These are phyloP conservation scores for Inga leiocalycina DNA, from an alignment of 306 rosid species.

Conservation along the genomic window DNA sequence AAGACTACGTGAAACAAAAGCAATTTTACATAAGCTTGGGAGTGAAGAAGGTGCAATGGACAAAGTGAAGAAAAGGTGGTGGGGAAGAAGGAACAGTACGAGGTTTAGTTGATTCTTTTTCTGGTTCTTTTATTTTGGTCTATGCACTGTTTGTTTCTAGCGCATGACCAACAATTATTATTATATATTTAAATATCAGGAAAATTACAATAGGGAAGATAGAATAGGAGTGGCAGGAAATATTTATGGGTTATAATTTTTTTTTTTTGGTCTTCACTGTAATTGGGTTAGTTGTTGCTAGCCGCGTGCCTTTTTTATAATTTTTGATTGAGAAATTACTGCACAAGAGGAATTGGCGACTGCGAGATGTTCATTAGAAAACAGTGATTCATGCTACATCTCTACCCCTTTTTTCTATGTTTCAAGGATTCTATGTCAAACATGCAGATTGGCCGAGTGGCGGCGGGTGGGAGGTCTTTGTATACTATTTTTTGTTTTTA, in stretches of 20 bases:
- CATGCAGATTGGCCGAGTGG: not conserved
- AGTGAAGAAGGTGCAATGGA: constrained; percentile 69
- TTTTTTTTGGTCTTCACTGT: not conserved
- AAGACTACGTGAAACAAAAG: constrained; percentile 84
- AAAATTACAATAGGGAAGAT: constrained; percentile 28
- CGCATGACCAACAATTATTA: constrained; percentile 30
- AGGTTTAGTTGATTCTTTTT: constrained; percentile 54
- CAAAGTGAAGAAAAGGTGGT: constrained; percentile 79
- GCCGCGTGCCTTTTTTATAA: not conserved
- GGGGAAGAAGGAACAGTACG: constrained; percentile 94
- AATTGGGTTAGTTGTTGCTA: constrained; percentile 48
- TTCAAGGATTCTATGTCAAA: not conserved
- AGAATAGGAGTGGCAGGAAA: constrained; percentile 31
- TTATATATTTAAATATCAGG: constrained; percentile 27
- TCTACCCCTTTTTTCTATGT: not conserved
- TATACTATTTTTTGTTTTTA: not conserved
- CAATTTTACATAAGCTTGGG: constrained; percentile 81
- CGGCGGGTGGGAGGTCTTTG: not conserved
- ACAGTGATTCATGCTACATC: constrained; percentile 2
- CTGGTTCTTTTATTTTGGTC: constrained; percentile 31
- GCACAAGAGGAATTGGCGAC: constrained; percentile 32
- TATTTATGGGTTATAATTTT: constrained; percentile 17
- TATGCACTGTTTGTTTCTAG: constrained; percentile 39
- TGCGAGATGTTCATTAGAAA: constrained; percentile 11
- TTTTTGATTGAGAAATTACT: constrained; percentile 3